Conservation (phyloP, 208 protist genomes). For the Crithidia bombi region DNA sequence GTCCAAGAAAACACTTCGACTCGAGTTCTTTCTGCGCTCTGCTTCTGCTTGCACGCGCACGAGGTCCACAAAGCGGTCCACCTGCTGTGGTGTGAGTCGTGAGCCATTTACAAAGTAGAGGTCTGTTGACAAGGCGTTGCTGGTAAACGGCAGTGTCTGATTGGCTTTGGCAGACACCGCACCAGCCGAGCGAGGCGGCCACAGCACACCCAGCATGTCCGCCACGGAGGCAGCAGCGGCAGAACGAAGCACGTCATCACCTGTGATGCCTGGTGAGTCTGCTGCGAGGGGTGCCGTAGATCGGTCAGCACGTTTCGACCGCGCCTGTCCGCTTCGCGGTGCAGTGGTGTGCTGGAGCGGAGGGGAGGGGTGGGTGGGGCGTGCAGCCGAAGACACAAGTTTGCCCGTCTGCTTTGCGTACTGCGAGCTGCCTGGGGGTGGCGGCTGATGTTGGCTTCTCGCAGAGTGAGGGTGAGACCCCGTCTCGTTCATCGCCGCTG, state of each 20-base stretch:
- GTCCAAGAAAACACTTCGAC: not conserved
- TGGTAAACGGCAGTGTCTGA: not conserved
- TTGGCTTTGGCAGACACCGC: not conserved
- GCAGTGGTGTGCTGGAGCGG: not conserved
- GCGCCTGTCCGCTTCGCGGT: not conserved
- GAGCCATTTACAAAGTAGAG: constrained; percentile 67
- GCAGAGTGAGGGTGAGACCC: constrained; percentile 1
- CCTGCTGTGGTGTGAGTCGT: constrained; percentile 56
- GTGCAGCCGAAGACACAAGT: not conserved
- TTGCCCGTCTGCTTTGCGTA: not conserved
- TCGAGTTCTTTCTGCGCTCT: not conserved
- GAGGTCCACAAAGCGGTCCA: constrained; percentile 54
- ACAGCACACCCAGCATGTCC: constrained; percentile 55
- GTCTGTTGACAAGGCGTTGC: constrained; percentile 1
- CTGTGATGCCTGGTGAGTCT: not conserved
- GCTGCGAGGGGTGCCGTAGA: not conserved
- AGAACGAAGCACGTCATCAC: not conserved
- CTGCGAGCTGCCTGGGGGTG: not conserved
- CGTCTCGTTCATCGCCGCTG: not conserved
- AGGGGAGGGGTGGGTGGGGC: not conserved
- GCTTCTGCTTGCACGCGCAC: constrained; percentile 40
- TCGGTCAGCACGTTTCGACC: not conserved
- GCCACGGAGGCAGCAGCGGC: constrained; percentile 45
- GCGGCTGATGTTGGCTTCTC: not conserved
- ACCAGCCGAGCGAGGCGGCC: constrained; percentile 41